Conservation (phyloP, 495 filamentous ascomycete genomes). For the Penicillium bovifimosum region DNA sequence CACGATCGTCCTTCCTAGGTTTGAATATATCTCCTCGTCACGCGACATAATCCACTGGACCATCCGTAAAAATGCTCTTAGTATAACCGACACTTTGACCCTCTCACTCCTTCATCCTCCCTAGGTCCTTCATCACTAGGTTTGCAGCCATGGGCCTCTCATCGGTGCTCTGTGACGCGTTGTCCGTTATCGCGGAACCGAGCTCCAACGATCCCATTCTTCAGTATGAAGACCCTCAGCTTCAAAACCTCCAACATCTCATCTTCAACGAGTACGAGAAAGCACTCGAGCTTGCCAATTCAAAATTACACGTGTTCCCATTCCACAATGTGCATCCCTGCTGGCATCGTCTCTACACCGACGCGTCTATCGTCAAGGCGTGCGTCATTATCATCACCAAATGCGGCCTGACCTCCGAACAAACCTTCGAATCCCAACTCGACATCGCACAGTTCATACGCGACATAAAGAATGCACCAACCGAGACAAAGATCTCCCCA, state of each 20-base stretch:
- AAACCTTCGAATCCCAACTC: conserved; percentile 2
- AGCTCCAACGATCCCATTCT: conserved; percentile 39
- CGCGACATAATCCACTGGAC: too few species aligned
- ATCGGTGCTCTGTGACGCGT: conserved; percentile 15
- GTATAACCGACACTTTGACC: background rate
- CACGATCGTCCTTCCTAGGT: too few species aligned
- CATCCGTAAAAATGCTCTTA: background rate
- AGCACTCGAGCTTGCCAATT: conserved; percentile 42
- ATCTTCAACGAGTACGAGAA: conserved; percentile 32
- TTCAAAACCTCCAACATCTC: conserved; percentile 6
- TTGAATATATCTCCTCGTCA: too few species aligned
- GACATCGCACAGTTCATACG: conserved; percentile 11
- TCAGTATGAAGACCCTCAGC: conserved; percentile 25
- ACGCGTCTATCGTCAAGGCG: conserved; percentile 65
- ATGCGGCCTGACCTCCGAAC: conserved; percentile 10
- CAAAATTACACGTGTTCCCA: conserved; percentile 68
- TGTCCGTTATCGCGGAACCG: conserved; percentile 29
- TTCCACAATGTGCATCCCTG: conserved; percentile 68
- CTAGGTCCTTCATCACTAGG: background rate
- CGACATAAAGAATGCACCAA: conserved; percentile 5
- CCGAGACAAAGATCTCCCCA: conserved; percentile 3
- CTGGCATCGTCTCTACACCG: conserved; percentile 75
- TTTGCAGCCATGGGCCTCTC: conserved; percentile 15
- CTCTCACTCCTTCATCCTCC: background rate
- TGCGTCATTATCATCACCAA: conserved; percentile 33